Base-by-base conservation (phyloP, 108 stramenopile species). In the Poteriospumella lacustris region DNA sequence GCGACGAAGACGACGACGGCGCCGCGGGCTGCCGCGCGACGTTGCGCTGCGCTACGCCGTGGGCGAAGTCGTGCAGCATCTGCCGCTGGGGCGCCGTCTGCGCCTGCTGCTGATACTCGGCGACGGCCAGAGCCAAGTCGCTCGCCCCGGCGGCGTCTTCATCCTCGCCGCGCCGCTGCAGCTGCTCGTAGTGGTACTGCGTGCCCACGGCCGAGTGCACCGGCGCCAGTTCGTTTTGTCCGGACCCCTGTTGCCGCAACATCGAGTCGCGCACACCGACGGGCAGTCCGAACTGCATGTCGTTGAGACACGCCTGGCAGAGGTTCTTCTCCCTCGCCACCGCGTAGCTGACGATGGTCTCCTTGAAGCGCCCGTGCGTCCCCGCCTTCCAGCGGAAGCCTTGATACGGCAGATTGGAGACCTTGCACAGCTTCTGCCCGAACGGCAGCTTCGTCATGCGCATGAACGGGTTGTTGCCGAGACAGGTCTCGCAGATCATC, bases 341-440 rank as follows among this genome's bases (percentile, higher is more conserved):
- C 28, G 83, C 89, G 26, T 89, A 85, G 79, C 98, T 97, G 29
- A 99, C 91, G 80, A 95, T 92, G 9, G 97, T 96, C 77, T 89
- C 85, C 84, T 97, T 99, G 78, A 95, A 85, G 26, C 96, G 93
- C 0, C 94, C 96, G 39, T 92, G 87, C 1, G 92, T 90, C 9
- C 96, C 98, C 43, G 96, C 95, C 83, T 95, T 92, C 96, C 96
- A 99, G 26, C 95, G 91, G 84, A 97, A 99, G 31, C 91, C 92
- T 0, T 94, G 94, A 79, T 93, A 96, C 19, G 96, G 95, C 28
- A 89, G 83, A 28, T 95, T 92, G 80, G 95, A 97, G 40, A 99
- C 91, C 85, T 93, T 91, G 86, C 98, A 99, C 56, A 94, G 92
- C 80, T 96, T 96, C 36, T 34, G 40, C 42, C 94, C 94, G 69